Percentiles rank a stretch among this genome's conserved stretches.
phyloP scores from a whole-genome alignment of 1,139 yeast genomes.

The Blastobotrys proliferans region DNA sequence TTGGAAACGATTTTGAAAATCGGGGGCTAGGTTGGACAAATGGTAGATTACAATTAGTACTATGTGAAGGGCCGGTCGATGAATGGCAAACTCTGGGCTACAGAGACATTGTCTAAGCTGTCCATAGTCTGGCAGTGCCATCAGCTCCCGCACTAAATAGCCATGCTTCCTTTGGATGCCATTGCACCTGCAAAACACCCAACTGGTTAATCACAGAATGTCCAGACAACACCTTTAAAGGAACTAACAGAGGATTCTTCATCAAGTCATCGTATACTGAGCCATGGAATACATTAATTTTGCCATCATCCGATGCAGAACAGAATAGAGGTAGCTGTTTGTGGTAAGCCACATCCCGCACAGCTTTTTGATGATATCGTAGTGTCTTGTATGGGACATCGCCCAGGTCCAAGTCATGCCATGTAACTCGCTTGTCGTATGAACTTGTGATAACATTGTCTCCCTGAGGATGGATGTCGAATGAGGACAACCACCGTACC shows the following conservation, averaged over 20 bases:
- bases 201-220: conserved; percentile 74
- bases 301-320: conserved; percentile 95
- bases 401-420: conserved; percentile 94
- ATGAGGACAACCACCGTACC: conserved; percentile 87
- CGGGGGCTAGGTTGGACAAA: conserved; percentile 52
- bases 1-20: conserved; percentile 48
- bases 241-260: conserved; percentile 94
- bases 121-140: conserved; percentile 94
- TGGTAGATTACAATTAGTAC: conserved; percentile 65
- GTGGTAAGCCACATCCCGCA: conserved; percentile 83
- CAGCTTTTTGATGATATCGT: conserved; percentile 93
- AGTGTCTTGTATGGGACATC: conserved; percentile 91
- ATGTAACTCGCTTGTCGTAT: conserved; percentile 88
- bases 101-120: conserved; percentile 50
- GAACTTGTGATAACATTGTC: conserved; percentile 91
- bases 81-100: conserved; percentile 68
- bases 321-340: conserved; percentile 86
- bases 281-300: conserved; percentile 91
- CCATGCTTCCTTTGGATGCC: conserved; percentile 99
- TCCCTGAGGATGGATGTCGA: conserved; percentile 95
- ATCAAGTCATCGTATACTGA: conserved; percentile 93
- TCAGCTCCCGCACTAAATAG: conserved; percentile 98
- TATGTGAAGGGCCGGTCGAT: conserved; percentile 69
- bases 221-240: conserved; percentile 91
- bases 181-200: conserved; percentile 83